Base-by-base conservation (phyloP, 768 basidiomycete species). In the Panaeolus cyanescens region DNA sequence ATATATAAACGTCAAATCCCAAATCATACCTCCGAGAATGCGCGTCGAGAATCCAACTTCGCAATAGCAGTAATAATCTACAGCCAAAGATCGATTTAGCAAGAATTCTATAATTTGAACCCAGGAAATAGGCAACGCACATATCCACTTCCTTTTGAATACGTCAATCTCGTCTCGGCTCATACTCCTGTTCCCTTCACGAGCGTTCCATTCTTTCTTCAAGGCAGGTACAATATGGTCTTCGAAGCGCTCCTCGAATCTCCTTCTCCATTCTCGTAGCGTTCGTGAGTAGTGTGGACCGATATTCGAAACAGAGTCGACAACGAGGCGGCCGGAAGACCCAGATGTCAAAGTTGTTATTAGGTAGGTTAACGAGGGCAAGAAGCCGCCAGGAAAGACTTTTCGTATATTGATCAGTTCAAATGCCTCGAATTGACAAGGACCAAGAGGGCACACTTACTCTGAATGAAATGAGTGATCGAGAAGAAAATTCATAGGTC, bases 231-330 rank as follows among this genome's bases (percentile, higher is more conserved):
- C 80, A 56, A 92, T 84, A 31, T 82, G 77, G 10, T 70, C 72
- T 31, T 87, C 84, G 67, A 90, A 93, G 28, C 77, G 74, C 20
- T 75, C 73, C 54, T 84, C 67, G 74, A 92, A 92, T 8, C 87
- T 79, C 25, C 74, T 70, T 10, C 85, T 77, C 91, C 92, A 93
- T 75, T 92, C 90, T 20, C 91, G 82, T 6, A 93, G 78, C 13
- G 92, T 92, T n/a, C 90, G 86, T 8, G 90, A 85, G 70, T 91
- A 92, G 69, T 92, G 86, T 30, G 86, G 86, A 1, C 88, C 89
- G 65, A 91, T 90, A 75, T 91, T 91, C 6, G 78, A 79, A 10
- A 90, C 78, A 22, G 84, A 84, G 64, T 91, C 90, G 28, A 90
- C 80, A 20, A 87, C 75, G 40, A 91, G 81, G 7, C 78, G 77